phyloP scores from a whole-genome alignment of 2,329 filamentous ascomycete genomes.

The Scorias spongiosa region DNA sequence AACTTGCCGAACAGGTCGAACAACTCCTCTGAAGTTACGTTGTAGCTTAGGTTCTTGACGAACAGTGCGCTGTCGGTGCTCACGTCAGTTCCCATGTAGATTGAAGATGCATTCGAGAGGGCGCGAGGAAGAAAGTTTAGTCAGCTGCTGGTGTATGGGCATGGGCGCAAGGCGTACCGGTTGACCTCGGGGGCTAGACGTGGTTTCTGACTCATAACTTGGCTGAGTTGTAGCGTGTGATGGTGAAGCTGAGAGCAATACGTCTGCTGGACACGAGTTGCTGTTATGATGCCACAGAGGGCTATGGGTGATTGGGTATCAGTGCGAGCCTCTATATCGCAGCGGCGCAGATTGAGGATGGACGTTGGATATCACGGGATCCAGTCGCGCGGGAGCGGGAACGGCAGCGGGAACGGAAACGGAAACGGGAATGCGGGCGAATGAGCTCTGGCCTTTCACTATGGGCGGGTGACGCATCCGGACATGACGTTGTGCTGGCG shows the following conservation, averaged over 20 bases:
- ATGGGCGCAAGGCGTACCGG: conserved; percentile 46
- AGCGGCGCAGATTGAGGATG: too few species aligned
- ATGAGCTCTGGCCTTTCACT: too few species aligned
- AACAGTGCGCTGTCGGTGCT: conserved; percentile 70
- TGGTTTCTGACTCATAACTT: conserved; percentile 89
- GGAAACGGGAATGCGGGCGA: too few species aligned
- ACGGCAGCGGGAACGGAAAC: too few species aligned
- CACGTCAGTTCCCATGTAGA: conserved; percentile 3
- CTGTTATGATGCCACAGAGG: too few species aligned
- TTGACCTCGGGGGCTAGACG: conserved; percentile 99
- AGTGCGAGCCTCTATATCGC: too few species aligned
- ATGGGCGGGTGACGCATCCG: too few species aligned
- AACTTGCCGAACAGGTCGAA: conserved; percentile 99
- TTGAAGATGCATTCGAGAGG: neutral
- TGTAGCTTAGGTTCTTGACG: conserved; percentile 99
- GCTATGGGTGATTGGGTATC: too few species aligned
- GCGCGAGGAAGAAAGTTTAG: conserved; percentile 13
- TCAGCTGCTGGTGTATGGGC: conserved; percentile 8
- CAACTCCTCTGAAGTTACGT: conserved; percentile 93
- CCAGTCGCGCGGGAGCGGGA: too few species aligned
- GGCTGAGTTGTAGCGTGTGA: conserved; percentile 10
- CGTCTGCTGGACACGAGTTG: neutral
- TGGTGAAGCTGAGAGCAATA: conserved; percentile 2
- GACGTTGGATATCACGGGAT: too few species aligned
- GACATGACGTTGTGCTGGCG: too few species aligned